phyloP scores from a whole-genome alignment of 2,329 filamentous ascomycete species.

The Fusarium pseudoanthophilum region DNA sequence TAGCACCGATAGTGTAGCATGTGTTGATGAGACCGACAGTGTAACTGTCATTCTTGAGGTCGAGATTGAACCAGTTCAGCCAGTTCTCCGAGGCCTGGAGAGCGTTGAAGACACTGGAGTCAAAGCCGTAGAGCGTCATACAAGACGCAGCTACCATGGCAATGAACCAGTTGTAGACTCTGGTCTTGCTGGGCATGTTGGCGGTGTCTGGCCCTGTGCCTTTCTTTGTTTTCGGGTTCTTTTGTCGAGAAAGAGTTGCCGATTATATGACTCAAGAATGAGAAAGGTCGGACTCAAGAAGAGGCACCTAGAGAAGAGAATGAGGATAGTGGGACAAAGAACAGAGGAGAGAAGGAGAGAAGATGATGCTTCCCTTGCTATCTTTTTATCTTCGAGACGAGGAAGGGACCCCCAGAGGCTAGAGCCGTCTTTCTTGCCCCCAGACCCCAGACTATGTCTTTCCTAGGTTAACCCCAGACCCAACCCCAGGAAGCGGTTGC shows the following conservation, averaged over 20 bases:
- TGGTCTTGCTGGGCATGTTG: constrained; percentile 51
- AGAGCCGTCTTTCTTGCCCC: constrained; percentile 26
- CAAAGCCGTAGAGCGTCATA: constrained; percentile 81
- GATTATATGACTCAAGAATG: background rate
- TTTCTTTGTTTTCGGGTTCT: background rate
- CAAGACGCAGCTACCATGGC: constrained; percentile 76
- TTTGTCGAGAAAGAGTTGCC: background rate
- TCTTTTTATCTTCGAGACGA: constrained; percentile 37
- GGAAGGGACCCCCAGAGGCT: constrained; percentile 12
- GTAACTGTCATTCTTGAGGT: constrained; percentile 55
- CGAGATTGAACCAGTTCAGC: constrained; percentile 69
- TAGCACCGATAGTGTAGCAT: constrained; percentile 76
- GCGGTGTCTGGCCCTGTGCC: constrained; percentile 24
- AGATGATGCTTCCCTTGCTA: constrained; percentile 11
- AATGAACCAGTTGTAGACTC: constrained; percentile 61
- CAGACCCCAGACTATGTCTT: constrained; percentile 23
- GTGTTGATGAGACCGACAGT: constrained; percentile 69
- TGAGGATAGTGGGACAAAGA: constrained; percentile 10
- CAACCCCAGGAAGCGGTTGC: constrained; percentile 21
- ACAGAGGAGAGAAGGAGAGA: constrained; percentile 8
- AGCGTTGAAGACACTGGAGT: constrained; percentile 79
- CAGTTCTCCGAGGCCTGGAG: constrained; percentile 75
- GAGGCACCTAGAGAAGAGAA: background rate
- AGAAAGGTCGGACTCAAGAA: background rate
- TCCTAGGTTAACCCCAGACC: constrained; percentile 22